Conservation (phyloP, 176 grass and related monocot species). For the Aegilops sharonensis region DNA sequence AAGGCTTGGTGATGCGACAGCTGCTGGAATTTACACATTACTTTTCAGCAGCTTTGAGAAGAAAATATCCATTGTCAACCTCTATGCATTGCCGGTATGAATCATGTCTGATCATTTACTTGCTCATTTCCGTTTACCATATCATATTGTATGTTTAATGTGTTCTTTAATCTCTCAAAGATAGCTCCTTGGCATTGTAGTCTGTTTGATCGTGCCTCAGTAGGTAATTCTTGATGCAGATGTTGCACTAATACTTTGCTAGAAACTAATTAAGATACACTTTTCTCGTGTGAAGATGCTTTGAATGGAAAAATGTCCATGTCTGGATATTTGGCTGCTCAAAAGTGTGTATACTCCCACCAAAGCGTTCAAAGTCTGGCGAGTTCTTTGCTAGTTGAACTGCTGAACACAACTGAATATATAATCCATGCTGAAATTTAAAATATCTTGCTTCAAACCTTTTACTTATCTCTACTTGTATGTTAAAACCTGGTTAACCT, state of each 20-base stretch:
- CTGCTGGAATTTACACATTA: conserved; percentile 76
- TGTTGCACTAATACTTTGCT: neutral
- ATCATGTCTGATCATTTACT: conserved; percentile 18
- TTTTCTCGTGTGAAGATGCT: neutral
- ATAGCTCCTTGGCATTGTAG: neutral
- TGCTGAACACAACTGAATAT: neutral
- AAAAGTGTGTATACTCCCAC: neutral
- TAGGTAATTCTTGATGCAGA: conserved; percentile 6
- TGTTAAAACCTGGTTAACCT: neutral
- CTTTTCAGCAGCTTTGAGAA: conserved; percentile 67
- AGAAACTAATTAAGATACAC: neutral
- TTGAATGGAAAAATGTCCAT: neutral
- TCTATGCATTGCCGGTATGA: conserved; percentile 79
- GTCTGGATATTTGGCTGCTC: neutral
- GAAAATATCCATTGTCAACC: conserved; percentile 59
- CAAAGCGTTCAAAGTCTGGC: neutral
- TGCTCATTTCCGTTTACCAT: neutral
- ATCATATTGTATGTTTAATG: neutral
- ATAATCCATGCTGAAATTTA: neutral
- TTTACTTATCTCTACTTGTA: neutral
- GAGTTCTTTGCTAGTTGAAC: neutral
- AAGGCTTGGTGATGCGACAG: conserved; percentile 90
- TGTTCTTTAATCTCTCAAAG: neutral
- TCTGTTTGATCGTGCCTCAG: neutral
- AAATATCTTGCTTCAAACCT: neutral